A percentile compares a stretch with the other conserved stretches of the same genome.
These are phyloP conservation scores for Craterostigma plantagineum DNA, from an alignment of 257 asterid genomes.

Conservation along the genomic window DNA sequence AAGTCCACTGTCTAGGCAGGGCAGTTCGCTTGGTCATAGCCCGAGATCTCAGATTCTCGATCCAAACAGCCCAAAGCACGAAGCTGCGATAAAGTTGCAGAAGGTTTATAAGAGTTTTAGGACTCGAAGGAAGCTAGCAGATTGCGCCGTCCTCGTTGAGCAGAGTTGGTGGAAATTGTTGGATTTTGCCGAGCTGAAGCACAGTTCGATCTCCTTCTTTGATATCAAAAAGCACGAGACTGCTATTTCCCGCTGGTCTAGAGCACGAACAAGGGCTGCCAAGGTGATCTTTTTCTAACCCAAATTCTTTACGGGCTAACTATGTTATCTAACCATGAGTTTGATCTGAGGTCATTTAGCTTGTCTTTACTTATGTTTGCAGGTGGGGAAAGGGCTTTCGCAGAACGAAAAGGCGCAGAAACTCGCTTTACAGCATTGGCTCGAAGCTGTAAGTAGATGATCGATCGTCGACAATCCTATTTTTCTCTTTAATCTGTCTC, in stretches of 20 bases:
- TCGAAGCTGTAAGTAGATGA: slow-evolving; percentile 68
- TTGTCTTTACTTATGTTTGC: too few species aligned
- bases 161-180: slow-evolving; percentile 93
- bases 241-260: slow-evolving; percentile 81
- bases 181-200: slow-evolving; percentile 85
- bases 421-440: slow-evolving; percentile 94
- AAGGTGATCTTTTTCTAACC: too few species aligned
- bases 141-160: slow-evolving; percentile 84
- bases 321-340: too few species aligned
- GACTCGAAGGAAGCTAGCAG: slow-evolving; percentile 81
- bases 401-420: slow-evolving; percentile 77
- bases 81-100: slow-evolving; percentile 79
- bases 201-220: slow-evolving; percentile 80
- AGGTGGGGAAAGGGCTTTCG: slow-evolving; percentile 91
- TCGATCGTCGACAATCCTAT: neutral
- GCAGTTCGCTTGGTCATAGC: slow-evolving; percentile 4
- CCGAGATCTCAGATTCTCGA: slow-evolving; percentile 16
- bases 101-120: slow-evolving; percentile 85
- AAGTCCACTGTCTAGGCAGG: slow-evolving; percentile 13
- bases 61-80: slow-evolving; percentile 45
- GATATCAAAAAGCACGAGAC: slow-evolving; percentile 79
- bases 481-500: slow-evolving; percentile 1
- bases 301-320: too few species aligned
- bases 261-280: slow-evolving; percentile 92
- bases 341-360: slow-evolving; percentile 5